Base-by-base conservation (phyloP, 192 early-diverging fungal genomes). In the Coemansia sp. region DNA sequence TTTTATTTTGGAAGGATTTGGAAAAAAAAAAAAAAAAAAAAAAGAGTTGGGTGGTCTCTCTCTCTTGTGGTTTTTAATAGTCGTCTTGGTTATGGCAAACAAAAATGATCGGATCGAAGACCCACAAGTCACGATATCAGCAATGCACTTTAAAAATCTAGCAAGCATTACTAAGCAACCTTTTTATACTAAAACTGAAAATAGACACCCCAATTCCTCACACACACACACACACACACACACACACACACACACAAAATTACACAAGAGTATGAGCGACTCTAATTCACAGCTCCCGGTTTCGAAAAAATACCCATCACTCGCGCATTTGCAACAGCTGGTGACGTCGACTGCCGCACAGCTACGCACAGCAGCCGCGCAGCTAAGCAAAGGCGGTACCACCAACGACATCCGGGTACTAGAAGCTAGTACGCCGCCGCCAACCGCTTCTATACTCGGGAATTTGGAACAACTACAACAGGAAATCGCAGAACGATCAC, bases 301-400 rank as follows among this genome's bases (percentile, higher is more conserved):
- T 50, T 50, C 48, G 5, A 6, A 7, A 25, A 22, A 22, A 42
- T 61, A 25, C 25, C 63, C 77, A 5, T 68, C 77, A 48, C 66
- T 80, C 3, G 38, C 40, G 16, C 31, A 48, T 29, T 60, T 80
- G 10, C 36, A 64, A 11, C 28, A 54, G 0, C 54, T 61, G 11
- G 61, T 75, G 1, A 38, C 57, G 2, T 20, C 5, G 10, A 60
- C 66, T 14, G 48, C 69, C 31, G 55, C 29, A 8, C 50, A 51
- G 28, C 18, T 81, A 4, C 72, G 69, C 28, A 56, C 50, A 6
- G 63, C 60, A 11, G 59, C 69, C 25, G 60, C 60, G 64, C 62
- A 61, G 14, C 60, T 81, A 3, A 81, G 78, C 73, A 71, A 75
- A 51, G 62, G 78, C 51, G 78, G 78, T 4, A 70, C 75, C 1